Evolutionary conservation across 495 filamentous ascomycete species (phyloP).

Genomic region (Daldinia loculata): DNA sequence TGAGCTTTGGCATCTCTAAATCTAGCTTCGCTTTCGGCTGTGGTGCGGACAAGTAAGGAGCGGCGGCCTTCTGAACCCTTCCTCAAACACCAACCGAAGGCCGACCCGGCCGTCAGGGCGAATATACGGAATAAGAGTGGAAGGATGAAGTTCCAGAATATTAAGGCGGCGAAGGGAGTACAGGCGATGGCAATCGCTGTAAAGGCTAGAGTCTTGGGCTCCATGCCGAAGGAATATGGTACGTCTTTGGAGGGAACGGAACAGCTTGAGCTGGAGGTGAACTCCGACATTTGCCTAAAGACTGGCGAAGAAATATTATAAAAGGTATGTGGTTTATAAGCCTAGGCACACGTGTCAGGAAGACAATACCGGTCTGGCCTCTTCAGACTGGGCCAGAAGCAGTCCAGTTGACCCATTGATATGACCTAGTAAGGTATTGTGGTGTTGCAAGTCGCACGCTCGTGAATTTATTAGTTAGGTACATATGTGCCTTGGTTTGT

Average conservation of each 20-base stretch:
- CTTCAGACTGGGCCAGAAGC: constrained; percentile 31
- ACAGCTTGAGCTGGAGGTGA: constrained; percentile 24
- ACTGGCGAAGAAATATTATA: constrained; percentile 8
- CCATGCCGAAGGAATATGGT: constrained; percentile 41
- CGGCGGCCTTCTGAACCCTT: constrained; percentile 71
- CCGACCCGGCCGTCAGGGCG: constrained; percentile 52
- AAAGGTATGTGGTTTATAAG: neutral
- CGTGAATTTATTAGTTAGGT: constrained; percentile 15
- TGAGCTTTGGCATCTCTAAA: constrained; percentile 53
- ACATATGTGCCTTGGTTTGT: neutral
- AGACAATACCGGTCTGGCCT: constrained; percentile 36
- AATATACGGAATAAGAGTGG: constrained; percentile 50
- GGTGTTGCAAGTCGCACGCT: constrained; percentile 7
- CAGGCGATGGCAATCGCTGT: constrained; percentile 42
- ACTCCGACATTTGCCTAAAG: constrained; percentile 35
- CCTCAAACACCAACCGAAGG: constrained; percentile 71
- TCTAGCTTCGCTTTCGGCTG: constrained; percentile 67
- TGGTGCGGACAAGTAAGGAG: constrained; percentile 66
- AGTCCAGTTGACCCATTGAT: constrained; percentile 43
- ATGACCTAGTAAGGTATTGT: constrained; percentile 19
- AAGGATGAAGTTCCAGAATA: constrained; percentile 43
- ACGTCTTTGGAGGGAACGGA: constrained; percentile 8
- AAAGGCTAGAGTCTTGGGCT: constrained; percentile 36
- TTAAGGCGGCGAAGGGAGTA: constrained; percentile 37
- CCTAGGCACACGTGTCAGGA: constrained; percentile 34